These are phyloP conservation scores for Pelargonium australe DNA, from an alignment of 441 rosid genomes.

Conservation along the genomic window DNA sequence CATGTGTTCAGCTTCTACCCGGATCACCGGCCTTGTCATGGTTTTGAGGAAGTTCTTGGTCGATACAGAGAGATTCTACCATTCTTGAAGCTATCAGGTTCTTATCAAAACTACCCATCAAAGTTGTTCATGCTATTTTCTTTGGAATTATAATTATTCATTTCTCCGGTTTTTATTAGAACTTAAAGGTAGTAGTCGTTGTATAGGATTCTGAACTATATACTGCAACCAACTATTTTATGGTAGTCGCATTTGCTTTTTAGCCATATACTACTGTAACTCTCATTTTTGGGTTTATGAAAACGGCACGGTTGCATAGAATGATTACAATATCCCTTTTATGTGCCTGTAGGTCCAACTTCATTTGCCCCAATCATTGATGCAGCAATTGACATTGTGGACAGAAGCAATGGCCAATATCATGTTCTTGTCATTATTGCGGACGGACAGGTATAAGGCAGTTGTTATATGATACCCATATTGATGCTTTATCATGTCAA, in stretches of 20 bases:
- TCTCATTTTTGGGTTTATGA: conserved; percentile 1
- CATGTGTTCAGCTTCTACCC: conserved; percentile 73
- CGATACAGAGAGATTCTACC: conserved; percentile 83
- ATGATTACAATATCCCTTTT: conserved; percentile 6
- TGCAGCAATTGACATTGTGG: conserved; percentile 79
- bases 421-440: conserved; percentile 91
- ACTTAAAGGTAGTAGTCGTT: neutral
- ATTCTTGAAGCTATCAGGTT: conserved; percentile 67
- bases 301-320: neutral
- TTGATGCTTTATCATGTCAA: neutral
- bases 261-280: conserved; percentile 1
- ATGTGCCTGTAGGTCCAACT: conserved; percentile 57
- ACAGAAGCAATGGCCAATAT: conserved; percentile 62
- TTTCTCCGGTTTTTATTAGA: no score
- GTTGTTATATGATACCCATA: conserved; percentile 2
- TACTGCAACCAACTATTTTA: neutral
- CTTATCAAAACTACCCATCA: conserved; percentile 2
- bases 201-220: neutral
- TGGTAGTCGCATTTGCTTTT: neutral
- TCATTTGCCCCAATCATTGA: conserved; percentile 84
- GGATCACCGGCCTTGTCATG: conserved; percentile 52
- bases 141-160: neutral
- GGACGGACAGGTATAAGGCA: conserved; percentile 67
- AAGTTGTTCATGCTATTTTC: neutral
- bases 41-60: conserved; percentile 65